A percentile compares a stretch with the other conserved stretches of the same genome.
Conservation (phyloP, 768 basidiomycete genomes). For the Pleurotus salmoneostramineus region DNA sequence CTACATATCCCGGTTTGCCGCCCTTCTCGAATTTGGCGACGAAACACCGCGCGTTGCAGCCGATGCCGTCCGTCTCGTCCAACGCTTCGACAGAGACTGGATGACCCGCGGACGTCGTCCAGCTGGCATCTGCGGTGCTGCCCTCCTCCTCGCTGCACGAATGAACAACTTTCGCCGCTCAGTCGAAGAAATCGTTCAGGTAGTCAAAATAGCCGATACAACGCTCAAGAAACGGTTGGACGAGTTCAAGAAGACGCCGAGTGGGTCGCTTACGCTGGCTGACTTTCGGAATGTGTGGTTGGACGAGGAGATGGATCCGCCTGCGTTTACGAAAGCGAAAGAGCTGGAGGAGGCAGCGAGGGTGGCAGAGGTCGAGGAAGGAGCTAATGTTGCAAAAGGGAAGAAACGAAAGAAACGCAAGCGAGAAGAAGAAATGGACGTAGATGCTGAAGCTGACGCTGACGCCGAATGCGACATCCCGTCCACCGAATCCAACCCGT, state of each 20-base stretch:
- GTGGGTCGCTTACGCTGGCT: conserved; percentile 78
- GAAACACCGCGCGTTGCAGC: conserved; percentile 89
- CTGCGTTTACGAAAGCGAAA: conserved; percentile 77
- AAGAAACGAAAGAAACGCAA: conserved; percentile 28
- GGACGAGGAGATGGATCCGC: conserved; percentile 89
- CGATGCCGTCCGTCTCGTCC: conserved; percentile 91
- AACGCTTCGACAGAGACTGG: conserved; percentile 95
- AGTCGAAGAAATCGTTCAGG: conserved; percentile 95
- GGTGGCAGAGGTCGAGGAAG: conserved; percentile 28
- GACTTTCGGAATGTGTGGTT: conserved; percentile 91
- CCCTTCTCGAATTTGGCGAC: conserved; percentile 93
- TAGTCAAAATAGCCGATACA: conserved; percentile 97
- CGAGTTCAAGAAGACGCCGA: conserved; percentile 90
- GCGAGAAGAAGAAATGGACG: conserved; percentile 33
- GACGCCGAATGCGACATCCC: conserved; percentile 18
- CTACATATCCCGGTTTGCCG: conserved; percentile 93
- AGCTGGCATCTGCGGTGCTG: conserved; percentile 96
- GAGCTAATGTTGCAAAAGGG: conserved; percentile 17
- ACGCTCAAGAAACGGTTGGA: conserved; percentile 91
- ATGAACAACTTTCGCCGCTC: conserved; percentile 98
- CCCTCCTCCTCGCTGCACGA: conserved; percentile 88
- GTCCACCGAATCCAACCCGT: conserved; percentile 14
- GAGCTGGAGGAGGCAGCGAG: conserved; percentile 63
- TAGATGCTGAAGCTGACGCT: conserved; percentile 23
- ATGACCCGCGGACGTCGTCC: conserved; percentile 94